Conservation (phyloP, 371 early-diverging fungal genomes). For the Apophysomyces sp. region DNA sequence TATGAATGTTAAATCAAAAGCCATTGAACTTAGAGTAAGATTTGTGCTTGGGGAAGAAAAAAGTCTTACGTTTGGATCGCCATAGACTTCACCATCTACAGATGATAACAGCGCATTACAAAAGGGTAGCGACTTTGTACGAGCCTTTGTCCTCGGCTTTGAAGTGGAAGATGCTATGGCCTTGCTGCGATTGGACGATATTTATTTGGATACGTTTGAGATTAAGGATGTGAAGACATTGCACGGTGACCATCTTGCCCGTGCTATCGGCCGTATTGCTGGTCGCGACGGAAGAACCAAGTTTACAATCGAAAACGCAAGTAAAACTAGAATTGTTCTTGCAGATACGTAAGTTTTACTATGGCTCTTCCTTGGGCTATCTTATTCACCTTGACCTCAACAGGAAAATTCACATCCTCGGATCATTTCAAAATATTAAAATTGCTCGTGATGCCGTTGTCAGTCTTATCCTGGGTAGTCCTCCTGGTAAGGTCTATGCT, state of each 20-base stretch:
- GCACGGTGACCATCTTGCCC: slow-evolving; percentile 93
- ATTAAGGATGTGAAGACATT: slow-evolving; percentile 98
- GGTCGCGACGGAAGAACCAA: slow-evolving; percentile 99
- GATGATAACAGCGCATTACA: slow-evolving; percentile 88
- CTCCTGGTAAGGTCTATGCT: slow-evolving; percentile 98
- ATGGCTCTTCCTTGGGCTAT: background rate
- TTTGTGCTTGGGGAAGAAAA: background rate
- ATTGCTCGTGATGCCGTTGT: slow-evolving; percentile 97
- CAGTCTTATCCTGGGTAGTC: slow-evolving; percentile 94
- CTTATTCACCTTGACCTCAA: background rate
- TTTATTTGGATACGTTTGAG: slow-evolving; percentile 96
- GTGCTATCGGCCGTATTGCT: slow-evolving; percentile 99
- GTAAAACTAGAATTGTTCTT: slow-evolving; percentile 96
- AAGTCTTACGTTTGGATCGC: background rate
- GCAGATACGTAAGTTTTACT: slow-evolving; percentile 82
- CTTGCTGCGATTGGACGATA: slow-evolving; percentile 91
- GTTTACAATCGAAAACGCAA: slow-evolving; percentile 91
- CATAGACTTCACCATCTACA: slow-evolving; percentile 77
- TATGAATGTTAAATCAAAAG: slow-evolving; percentile 88
- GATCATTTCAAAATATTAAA: slow-evolving; percentile 96
- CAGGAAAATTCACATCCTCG: slow-evolving; percentile 95
- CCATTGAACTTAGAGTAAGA: slow-evolving; percentile 88
- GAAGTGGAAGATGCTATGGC: slow-evolving; percentile 95
- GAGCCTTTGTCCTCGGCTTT: slow-evolving; percentile 92
- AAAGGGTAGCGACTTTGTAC: slow-evolving; percentile 94